phyloP scores from a whole-genome alignment of 805 yeast species.

The Ogataea pini region DNA sequence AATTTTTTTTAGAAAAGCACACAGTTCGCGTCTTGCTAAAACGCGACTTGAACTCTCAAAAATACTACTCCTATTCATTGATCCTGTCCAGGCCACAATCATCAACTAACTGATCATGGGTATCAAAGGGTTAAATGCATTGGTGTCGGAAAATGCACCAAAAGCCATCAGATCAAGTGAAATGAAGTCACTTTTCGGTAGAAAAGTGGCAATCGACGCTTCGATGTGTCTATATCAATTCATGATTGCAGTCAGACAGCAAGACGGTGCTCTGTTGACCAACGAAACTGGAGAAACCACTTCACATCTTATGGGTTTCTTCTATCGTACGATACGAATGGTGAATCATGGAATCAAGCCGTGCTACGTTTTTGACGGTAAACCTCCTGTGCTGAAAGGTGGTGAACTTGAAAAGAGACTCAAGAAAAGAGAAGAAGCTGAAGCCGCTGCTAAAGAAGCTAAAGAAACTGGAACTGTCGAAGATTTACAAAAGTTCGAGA shows the following conservation, averaged over 20 bases:
- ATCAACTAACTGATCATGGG: slow-evolving; percentile 30
- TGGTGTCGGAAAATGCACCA: slow-evolving; percentile 90
- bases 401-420: slow-evolving; percentile 89
- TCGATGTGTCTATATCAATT: slow-evolving; percentile 97
- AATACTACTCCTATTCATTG: too few relatives aligned
- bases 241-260: slow-evolving; percentile 93
- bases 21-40: neutral
- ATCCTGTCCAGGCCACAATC: neutral
- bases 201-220: slow-evolving; percentile 97
- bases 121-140: slow-evolving; percentile 73
- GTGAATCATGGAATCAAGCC: slow-evolving; percentile 95
- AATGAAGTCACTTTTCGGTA: slow-evolving; percentile 83
- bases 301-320: slow-evolving; percentile 94
- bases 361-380: slow-evolving; percentile 95
- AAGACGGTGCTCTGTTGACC: slow-evolving; percentile 91
- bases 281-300: slow-evolving; percentile 89
- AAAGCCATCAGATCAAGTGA: slow-evolving; percentile 73
- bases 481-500: slow-evolving; percentile 73
- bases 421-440: slow-evolving; percentile 80
- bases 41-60: neutral
- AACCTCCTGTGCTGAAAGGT: slow-evolving; percentile 91
- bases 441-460: slow-evolving; percentile 67
- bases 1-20: neutral
- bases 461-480: slow-evolving; percentile 80
- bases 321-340: slow-evolving; percentile 87